Evolutionary conservation across 352 stramenopile species (phyloP), one percentile per base, ranked within the genome.

Genomic region (Phytophthora cajani): DNA sequence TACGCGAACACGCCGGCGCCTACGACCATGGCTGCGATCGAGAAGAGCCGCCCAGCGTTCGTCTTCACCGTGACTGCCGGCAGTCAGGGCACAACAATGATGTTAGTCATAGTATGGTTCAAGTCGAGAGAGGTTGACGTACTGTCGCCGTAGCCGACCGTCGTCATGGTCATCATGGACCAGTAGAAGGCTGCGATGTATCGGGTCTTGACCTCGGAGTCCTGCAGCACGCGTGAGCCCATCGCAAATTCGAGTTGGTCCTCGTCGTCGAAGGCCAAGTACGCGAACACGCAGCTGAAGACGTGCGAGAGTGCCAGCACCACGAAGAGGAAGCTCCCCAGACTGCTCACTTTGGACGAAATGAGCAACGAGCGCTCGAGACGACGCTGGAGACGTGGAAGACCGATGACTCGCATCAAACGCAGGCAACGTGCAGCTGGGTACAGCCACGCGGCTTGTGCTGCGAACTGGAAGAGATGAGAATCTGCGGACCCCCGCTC

Each of bases 101-200:
- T 40, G 30, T 70, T 7, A 69, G 14, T 46, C 5, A 33, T 21
- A 25, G 27, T 54, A 12, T 51, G 11, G 21, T 27, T 8, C 6
- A 23, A 32, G 5, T 44, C 17, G 46, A 64, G 8, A 64, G 8
- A 6, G 19, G 46, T 7, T 3, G 46, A 82, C 79, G 62, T 84
- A 93, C 85, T 77, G 55, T 94, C 87, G 17, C 87, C 87, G 57
- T 93, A 94, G 61, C 87, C 87, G 27, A 93, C 85, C 0, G 87
- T 93, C 10, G 87, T 89, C 75, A 95, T 90, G 0, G 88, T 95
- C 88, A 93, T 95, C 75, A 95, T 93, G 23, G 88, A 85, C 88
- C 85, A 93, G 74, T 95, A 95, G n/a, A 90, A 92, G 2, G 88
- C 75, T 9, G 88, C 85, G 19, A 95, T 84, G 64, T 93, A 95